Base-by-base conservation (phyloP, 1,139 yeast genomes). In the Zygosaccharomyces sapae region DNA sequence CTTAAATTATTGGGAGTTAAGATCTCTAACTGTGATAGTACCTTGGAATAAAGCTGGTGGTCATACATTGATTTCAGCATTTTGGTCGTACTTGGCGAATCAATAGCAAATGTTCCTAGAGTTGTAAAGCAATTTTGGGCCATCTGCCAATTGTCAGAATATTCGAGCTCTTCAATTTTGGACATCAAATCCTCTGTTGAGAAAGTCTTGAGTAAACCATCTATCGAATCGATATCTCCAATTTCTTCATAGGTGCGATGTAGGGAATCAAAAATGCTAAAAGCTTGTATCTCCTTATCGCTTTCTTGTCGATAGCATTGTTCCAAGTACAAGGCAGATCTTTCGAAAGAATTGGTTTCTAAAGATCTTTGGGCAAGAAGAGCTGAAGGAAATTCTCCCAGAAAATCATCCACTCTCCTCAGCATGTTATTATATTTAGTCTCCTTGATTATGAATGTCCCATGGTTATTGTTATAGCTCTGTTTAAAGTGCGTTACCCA, bases 261-360 rank as follows among this genome's bases (percentile, higher is more conserved):
- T 29, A 94, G 68, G 2, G 82, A 76, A 1, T 72, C 63, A 8
- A 78, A 74, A 45, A 79, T 72, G 20, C 73, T 70, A n/a, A 71
- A 61, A 3, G 69, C 68, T 20, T 68, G 70, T 39, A 71, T 70
- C 3, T 60, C 54, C 10, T 52, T 53, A 16, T 41, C 45, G 30
- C 68, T 63, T 13, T 72, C 69, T 9, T 71, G 70, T 38, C 89
- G 70, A 51, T 76, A 79, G 54, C 85, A 79, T 57, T 86, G 86
- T 56, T 94, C 99, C 62, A 88, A 72, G 62, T 88, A 88, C 49
- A 90, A 72, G n/a, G 92, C 81, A 0, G 97, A 88, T 45, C 97
- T 74, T 52, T 95, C 97, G 59, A 81, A 88, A 0, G 95, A 83
- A 46, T 82, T 86, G 54, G 95, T 87, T 54, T 87, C 89, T 2